These are phyloP conservation scores for Xylariaceae sp. DNA, from an alignment of 2,329 filamentous ascomycete species.

Conservation along the genomic window DNA sequence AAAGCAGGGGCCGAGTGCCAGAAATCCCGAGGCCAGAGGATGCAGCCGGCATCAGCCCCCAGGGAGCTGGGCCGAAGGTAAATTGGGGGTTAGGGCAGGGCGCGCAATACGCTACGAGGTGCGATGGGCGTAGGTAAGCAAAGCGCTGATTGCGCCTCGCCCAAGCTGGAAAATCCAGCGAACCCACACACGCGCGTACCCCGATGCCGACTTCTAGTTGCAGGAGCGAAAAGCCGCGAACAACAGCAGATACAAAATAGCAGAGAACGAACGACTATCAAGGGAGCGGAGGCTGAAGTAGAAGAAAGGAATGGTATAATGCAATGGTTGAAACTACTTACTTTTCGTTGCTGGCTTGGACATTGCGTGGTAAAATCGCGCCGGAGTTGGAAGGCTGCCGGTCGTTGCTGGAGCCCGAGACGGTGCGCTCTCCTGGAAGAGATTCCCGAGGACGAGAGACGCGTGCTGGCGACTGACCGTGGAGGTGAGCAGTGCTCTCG, in stretches of 20 bases:
- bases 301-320: conserved; percentile 5
- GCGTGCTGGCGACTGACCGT: conserved; percentile 54
- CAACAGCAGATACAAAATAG: conserved; percentile 1
- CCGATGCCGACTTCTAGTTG: conserved; percentile 8
- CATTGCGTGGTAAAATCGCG: conserved; percentile 42
- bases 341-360: conserved; percentile 50
- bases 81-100: neutral
- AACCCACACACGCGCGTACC: conserved; percentile 10
- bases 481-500: conserved; percentile 56
- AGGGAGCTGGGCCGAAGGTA: neutral
- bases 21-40: conserved; percentile 26
- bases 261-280: neutral
- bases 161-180: conserved; percentile 12
- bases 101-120: conserved; percentile 7
- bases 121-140: conserved; percentile 8
- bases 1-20: conserved; percentile 10
- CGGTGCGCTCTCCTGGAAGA: conserved; percentile 49
- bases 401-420: conserved; percentile 40
- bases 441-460: conserved; percentile 52
- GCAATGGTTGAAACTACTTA: conserved; percentile 36
- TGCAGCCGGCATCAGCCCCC: conserved; percentile 23
- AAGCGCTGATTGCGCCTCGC: conserved; percentile 17
- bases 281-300: conserved; percentile 7
- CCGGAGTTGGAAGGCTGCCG: conserved; percentile 44
- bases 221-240: too few relatives aligned